phyloP scores from a whole-genome alignment of 2,329 filamentous ascomycete genomes.

The Cladophialophora bantiana region DNA sequence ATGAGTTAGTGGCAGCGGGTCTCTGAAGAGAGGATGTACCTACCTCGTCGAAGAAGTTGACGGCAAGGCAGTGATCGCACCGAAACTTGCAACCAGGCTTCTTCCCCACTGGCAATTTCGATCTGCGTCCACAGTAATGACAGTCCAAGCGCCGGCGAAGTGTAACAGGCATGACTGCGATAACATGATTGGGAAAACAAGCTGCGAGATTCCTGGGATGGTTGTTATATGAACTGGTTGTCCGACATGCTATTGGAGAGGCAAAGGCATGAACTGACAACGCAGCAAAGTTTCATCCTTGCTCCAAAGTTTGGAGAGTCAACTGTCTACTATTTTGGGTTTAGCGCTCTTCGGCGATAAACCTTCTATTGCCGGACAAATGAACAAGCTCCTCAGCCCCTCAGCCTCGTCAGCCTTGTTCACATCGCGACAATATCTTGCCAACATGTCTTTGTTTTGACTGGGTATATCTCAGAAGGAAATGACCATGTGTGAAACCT shows the following conservation, averaged over 20 bases:
- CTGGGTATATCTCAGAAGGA: not conserved
- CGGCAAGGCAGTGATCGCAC: slow-evolving; percentile 80
- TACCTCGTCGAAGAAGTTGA: slow-evolving; percentile 89
- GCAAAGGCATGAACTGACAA: slow-evolving; percentile 2
- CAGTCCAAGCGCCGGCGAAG: slow-evolving; percentile 65
- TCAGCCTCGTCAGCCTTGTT: not conserved
- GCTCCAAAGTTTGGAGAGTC: slow-evolving; percentile 9
- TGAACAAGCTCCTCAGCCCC: not conserved
- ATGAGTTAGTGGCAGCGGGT: slow-evolving; percentile 38
- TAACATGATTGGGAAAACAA: slow-evolving; percentile 1
- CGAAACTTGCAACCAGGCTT: slow-evolving; percentile 70
- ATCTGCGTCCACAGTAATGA: slow-evolving; percentile 77
- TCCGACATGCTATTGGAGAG: not conserved
- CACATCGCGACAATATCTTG: not conserved
- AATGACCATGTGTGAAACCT: not conserved
- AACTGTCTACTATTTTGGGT: slow-evolving; percentile 19
- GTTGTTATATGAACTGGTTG: not conserved
- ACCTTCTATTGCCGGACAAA: not conserved
- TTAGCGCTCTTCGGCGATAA: slow-evolving; percentile 16
- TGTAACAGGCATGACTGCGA: slow-evolving; percentile 48
- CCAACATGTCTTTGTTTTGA: not conserved
- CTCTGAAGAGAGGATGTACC: slow-evolving; percentile 36
- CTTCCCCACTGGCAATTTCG: slow-evolving; percentile 46
- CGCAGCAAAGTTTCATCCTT: not conserved
- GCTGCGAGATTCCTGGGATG: not conserved